Evolutionary conservation across 257 asterid genomes (phyloP).

Genomic region (Solanum rostratum): DNA sequence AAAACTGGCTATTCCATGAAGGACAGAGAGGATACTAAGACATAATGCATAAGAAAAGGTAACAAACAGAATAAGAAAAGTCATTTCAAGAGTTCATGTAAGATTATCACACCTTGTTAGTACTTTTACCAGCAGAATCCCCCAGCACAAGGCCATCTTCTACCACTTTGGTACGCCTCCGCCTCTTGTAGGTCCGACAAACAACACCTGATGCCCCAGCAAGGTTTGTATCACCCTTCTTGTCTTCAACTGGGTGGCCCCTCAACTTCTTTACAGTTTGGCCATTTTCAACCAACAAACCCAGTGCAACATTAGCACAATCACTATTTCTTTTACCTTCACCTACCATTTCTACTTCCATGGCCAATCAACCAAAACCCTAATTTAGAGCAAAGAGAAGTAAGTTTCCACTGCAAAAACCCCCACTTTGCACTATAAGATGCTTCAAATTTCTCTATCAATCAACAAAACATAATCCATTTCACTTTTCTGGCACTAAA

Average conservation of each 20-base stretch:
- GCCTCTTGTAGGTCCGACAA: conserved; percentile 66
- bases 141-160: conserved; percentile 14
- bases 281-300: conserved; percentile 6
- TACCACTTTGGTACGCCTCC: conserved; percentile 23
- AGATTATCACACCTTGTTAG: conserved; percentile 32
- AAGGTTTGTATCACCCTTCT: conserved; percentile 14
- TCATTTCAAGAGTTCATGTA: background rate
- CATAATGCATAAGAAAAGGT: background rate
- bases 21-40: background rate
- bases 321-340: conserved; percentile 19
- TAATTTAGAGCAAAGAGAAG: background rate
- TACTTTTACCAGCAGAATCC: conserved; percentile 19
- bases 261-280: conserved; percentile 17
- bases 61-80: background rate
- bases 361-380: background rate
- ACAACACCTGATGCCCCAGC: conserved; percentile 17
- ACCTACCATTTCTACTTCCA: conserved; percentile 26
- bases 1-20: background rate
- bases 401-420: conserved; percentile 11
- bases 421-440: conserved; percentile 6
- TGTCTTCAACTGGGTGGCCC: conserved; percentile 16
- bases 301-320: conserved; percentile 14
- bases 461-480: conserved; percentile 1
- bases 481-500: background rate
- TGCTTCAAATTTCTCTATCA: conserved; percentile 20